Conservation (phyloP, 179 eudicot species). For the Corrigiola litoralis region DNA sequence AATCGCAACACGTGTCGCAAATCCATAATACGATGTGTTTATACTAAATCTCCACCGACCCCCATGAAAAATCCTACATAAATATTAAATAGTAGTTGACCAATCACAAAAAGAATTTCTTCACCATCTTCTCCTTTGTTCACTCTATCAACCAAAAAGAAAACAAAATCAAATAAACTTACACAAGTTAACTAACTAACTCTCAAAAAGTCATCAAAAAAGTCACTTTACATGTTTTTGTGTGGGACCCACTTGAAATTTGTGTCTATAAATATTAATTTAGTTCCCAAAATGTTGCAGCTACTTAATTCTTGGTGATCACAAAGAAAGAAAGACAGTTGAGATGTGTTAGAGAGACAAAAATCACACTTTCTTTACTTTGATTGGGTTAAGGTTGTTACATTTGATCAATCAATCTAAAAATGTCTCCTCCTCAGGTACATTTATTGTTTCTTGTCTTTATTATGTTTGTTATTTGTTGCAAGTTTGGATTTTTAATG, state of each 20-base stretch:
- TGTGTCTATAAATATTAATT: neutral
- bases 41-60: no score
- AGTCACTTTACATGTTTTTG: neutral
- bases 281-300: conserved; percentile 25
- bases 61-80: no score
- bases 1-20: no score
- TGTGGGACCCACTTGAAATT: conserved; percentile 8
- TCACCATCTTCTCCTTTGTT: no score
- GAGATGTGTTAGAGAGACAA: neutral
- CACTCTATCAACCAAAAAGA: no score
- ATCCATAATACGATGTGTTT: no score
- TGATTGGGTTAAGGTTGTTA: conserved; percentile 6
- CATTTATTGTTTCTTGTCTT: conserved; percentile 7
- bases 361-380: neutral
- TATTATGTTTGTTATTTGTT: neutral
- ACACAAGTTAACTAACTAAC: no score
- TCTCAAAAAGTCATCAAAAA: neutral
- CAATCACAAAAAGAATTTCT: no score
- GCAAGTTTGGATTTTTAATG: neutral
- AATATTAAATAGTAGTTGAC: no score
- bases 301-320: conserved; percentile 9
- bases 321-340: conserved; percentile 6
- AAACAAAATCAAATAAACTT: no score
- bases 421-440: conserved; percentile 49
- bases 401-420: conserved; percentile 1